Evolutionary conservation across 31 red algal species (phyloP), one percentile per base, ranked within the genome.

Genomic region (Odonthalia washingtoniensis): DNA sequence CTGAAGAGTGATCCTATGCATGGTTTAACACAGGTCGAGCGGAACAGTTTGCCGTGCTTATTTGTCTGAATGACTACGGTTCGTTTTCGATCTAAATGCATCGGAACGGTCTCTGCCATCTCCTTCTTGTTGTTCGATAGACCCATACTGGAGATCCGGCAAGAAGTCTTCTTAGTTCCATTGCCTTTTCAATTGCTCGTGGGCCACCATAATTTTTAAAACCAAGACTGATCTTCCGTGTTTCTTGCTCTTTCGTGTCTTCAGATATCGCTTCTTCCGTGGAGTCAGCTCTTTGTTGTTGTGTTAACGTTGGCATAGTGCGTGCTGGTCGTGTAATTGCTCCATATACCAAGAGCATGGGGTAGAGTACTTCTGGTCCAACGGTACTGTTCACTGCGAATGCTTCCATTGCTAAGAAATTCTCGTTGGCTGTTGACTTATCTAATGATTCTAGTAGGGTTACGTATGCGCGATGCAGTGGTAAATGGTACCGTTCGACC

Each of bases 401-500:
- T 40, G 75, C 82, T 28, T 60, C 87, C 42, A 84, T 65, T 0
- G 67, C 69, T 5, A 91, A 60, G 62, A 17, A 78, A 34, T 84
- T 72, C 38, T 62, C 2, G 41, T 78, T 62, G 38, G 0, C 72
- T 41, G 66, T 31, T 2, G 30, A 2, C 41, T 1, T 49, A 57
- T 46, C 3, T 2, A 74, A 26, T 3, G 5, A 3, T 1, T 60
- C 33, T n/a, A 42, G 1, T 3, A 81, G 40, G 39, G 65, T 80
- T 3, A 37, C 21, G 53, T 81, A 89, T 53, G 82, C 73, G 1
- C 26, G 45, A 2, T 62, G 31, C 31, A 92, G 69, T 2, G 78
- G 88, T 18, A 39, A 65, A 69, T 91, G 69, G 33, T 91, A 91
- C 0, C 78, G 18, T 53, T 83, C 81, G 35, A 86, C 89, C 24